Base-by-base conservation (phyloP, 495 filamentous ascomycete species). In the Penicillium cataractarum region DNA sequence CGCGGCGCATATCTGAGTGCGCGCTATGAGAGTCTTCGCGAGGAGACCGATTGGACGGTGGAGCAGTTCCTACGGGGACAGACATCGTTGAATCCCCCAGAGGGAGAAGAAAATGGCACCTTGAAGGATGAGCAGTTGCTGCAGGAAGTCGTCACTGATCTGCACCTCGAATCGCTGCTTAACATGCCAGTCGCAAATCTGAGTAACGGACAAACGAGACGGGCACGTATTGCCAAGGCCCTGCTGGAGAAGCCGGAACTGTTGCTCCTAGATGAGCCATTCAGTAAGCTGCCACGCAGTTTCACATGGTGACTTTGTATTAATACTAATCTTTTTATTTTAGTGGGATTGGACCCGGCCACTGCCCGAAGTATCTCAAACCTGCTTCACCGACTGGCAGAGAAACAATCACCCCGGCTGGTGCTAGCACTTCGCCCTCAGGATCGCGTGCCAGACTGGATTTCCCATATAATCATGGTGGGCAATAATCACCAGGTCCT, bases 201-300 rank as follows among this genome's bases (percentile, higher is more conserved):
- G 21, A 97, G 92, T 70, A 97, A 99, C 74, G 95, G 95, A 3
- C 95, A 98, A 75, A 93, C 87, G 5, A 80, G 94, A 63, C 82
- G 95, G 42, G 91, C 95, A 3, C 84, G 90, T 63, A 96, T 99
- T 64, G 95, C 92, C 0, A 90, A 90, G 66, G 92, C 93, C 2
- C 73, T 99, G 44, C 78, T 97, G 64, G 85, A 78, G 39, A 83
- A 83, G 57, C 94, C 95, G 0, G 90, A 94, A 75, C 79, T 97
- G 12, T 66, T 99, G 31, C 80, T 97, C 37, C 80, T 98, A 12
- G 95, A 99, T 76, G 95, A 97, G 68, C 93, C 95, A 15, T 97
- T 99, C 72, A 97, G 85, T 87, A 76, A 69, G 84, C 74, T 17
- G 8, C n/a, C 13, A 9, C 6, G 4, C 15, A 12, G 21, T n/a